A percentile compares a stretch with the other conserved stretches of the same genome.
phyloP scores from a whole-genome alignment of 352 stramenopile species.

The Phytophthora cactorum region DNA sequence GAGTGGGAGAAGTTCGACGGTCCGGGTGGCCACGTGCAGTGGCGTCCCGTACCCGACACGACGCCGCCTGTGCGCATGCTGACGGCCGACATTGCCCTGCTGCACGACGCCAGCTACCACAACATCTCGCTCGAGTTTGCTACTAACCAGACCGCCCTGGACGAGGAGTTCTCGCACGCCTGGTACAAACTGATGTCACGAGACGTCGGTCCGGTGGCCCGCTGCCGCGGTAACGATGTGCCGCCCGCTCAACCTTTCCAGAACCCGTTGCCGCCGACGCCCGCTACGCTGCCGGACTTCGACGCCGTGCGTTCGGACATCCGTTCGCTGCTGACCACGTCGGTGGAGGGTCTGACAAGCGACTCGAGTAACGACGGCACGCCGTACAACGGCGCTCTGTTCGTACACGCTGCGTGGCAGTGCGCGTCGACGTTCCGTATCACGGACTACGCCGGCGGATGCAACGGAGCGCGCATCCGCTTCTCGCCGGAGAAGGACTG shows the following conservation, averaged over 20 bases:
- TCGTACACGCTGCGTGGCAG: constrained; percentile 90
- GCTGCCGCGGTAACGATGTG: constrained; percentile 50
- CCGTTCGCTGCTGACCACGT: constrained; percentile 35
- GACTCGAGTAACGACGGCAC: constrained; percentile 40
- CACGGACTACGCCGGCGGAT: constrained; percentile 77
- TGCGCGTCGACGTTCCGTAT: constrained; percentile 87
- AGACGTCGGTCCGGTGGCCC: constrained; percentile 57
- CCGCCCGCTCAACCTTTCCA: constrained; percentile 57
- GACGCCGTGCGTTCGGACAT: constrained; percentile 38
- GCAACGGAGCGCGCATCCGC: constrained; percentile 86
- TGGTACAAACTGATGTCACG: constrained; percentile 64
- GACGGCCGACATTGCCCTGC: constrained; percentile 80
- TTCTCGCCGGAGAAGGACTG: constrained; percentile 85
- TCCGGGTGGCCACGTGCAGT: constrained; percentile 73
- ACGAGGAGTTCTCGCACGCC: constrained; percentile 78
- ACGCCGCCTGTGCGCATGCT: constrained; percentile 81
- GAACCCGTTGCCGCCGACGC: constrained; percentile 50
- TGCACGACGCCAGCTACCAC: constrained; percentile 74
- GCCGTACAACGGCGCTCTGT: constrained; percentile 41
- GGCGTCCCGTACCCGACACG: constrained; percentile 60
- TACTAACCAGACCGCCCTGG: constrained; percentile 58
- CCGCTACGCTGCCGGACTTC: constrained; percentile 40
- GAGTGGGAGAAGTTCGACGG: constrained; percentile 86
- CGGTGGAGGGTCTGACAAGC: constrained; percentile 30
- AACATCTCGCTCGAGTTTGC: constrained; percentile 77